A percentile compares a stretch with the other conserved stretches of the same genome.
phyloP scores from a whole-genome alignment of 768 basidiomycete species.

The Tulasnella sp. region DNA sequence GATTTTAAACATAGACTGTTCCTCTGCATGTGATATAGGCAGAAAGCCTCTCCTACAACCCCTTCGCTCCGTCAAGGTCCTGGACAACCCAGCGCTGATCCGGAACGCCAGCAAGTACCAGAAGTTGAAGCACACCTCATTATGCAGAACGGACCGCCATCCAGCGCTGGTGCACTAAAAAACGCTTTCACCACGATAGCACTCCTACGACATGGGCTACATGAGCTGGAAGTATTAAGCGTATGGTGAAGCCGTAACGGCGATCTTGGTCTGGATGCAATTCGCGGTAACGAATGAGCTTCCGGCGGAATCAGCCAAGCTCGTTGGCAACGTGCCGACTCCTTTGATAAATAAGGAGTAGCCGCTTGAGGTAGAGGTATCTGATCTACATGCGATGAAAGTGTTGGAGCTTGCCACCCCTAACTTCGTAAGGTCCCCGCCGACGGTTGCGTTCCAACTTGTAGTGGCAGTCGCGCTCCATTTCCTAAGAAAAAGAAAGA shows the following conservation, averaged over 20 bases:
- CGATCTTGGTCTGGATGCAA: not conserved
- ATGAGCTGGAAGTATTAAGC: not conserved
- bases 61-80: no score
- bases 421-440: not conserved
- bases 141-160: no score
- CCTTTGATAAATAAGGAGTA: not conserved
- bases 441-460: not conserved
- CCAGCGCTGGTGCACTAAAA: no score
- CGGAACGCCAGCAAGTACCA: no score
- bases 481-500: not conserved
- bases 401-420: not conserved
- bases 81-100: no score
- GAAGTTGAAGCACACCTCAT: no score
- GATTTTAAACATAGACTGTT: no score
- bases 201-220: not conserved
- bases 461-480: not conserved
- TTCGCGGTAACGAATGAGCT: not conserved
- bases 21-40: no score
- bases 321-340: not conserved
- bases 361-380: not conserved
- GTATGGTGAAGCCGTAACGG: not conserved
- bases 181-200: not conserved
- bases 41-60: no score
- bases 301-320: not conserved
- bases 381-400: not conserved